Base-by-base conservation (phyloP, 768 basidiomycete species). In the Boletus fagicola region DNA sequence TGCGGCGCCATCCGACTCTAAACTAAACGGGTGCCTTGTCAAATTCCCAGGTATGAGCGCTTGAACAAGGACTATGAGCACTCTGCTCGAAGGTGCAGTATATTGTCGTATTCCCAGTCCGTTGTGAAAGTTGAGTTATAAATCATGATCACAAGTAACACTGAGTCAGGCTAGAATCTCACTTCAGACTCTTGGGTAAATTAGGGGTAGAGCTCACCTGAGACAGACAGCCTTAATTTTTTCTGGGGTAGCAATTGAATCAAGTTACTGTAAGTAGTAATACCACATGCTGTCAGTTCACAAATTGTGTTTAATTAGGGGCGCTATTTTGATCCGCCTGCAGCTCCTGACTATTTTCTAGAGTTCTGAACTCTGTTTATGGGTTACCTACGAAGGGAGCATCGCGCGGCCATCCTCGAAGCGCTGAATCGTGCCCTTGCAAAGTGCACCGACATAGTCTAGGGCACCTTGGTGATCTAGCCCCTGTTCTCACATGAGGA, bases 361-460 rank as follows among this genome's bases (percentile, higher is more conserved):
- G 30, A 30, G 8, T 30, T 30, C 30, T 9, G 30, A 30, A 30
- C 30, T 30, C 30, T 30, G 30, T 9, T 30, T 9, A 30, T 30
- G 30, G 8, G 8, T 30, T 30, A 30, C 30, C 30, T 30, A 30
- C 9, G 30, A 9, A 30, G 30, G 30, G 30, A 30, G 30, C 30
- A 30, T 2, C 30, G 7, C 30, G 30, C 30, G 30, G 30, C 1
- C 9, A 1, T 30, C 30, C 30, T 30, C 30, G 8, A 30, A 30
- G 30, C 9, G 30, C 30, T 30, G 9, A 30, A 30, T 9, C 30
- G 30, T 30, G 63, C 77, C 74, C 56, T 74, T 72, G 70, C 85
- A 89, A 4, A 86, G 75, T 12, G 82, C 76, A 13, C 85, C 88
- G 53, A 88, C 81, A 59, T 79, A 79, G 67, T 88, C 81, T 31